These are phyloP conservation scores for Wickerhamiella cacticola DNA, from an alignment of 805 yeast species.

Conservation along the genomic window DNA sequence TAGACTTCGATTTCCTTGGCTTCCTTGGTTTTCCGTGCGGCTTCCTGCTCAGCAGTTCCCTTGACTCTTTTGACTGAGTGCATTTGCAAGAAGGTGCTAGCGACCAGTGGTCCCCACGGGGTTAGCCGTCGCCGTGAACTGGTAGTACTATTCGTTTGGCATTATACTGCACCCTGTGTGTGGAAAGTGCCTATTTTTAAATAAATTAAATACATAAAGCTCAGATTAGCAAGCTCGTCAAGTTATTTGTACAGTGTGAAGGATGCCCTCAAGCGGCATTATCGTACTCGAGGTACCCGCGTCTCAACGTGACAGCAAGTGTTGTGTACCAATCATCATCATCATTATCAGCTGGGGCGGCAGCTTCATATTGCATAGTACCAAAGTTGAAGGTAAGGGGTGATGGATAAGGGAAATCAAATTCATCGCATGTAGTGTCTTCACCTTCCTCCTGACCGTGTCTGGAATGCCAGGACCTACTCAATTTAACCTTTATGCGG, in stretches of 20 bases:
- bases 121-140: neutral
- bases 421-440: conserved; percentile 7
- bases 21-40: conserved; percentile 45
- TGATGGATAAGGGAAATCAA: conserved; percentile 2
- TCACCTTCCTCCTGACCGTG: neutral
- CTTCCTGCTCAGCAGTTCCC: conserved; percentile 44
- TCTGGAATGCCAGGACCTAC: neutral
- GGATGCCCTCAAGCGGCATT: neutral
- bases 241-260: no score
- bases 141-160: no score
- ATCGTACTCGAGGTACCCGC: neutral
- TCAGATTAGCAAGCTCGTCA: no score
- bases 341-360: neutral
- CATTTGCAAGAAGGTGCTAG: conserved; percentile 24
- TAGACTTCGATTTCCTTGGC: conserved; percentile 47
- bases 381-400: conserved; percentile 2
- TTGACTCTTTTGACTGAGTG: conserved; percentile 53
- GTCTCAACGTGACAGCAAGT: neutral
- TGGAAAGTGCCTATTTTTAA: no score
- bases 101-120: neutral
- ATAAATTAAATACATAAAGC: neutral
- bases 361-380: neutral
- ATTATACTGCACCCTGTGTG: no score
- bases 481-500: neutral
- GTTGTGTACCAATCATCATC: conserved; percentile 11